A percentile compares a stretch with the other conserved stretches of the same genome.
Evolutionary conservation across 306 rosid species (phyloP).

Genomic region (Cicer judaicum): DNA sequence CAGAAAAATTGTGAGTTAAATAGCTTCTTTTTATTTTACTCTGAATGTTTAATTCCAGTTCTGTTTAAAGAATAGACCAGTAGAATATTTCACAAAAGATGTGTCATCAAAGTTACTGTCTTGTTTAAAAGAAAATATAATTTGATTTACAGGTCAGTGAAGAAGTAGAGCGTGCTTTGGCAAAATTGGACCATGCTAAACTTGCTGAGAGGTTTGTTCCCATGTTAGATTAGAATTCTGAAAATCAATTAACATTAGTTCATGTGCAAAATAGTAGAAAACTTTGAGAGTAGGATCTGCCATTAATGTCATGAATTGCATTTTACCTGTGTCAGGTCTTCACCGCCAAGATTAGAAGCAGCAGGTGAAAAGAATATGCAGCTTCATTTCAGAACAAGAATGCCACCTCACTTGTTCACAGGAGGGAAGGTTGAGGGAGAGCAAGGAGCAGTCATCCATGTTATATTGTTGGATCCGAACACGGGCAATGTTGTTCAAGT

Average conservation of each 20-base stretch:
- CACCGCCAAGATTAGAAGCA: conserved; percentile 62
- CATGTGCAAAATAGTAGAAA: conserved; percentile 3
- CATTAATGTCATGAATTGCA: not conserved
- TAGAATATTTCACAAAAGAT: conserved; percentile 19
- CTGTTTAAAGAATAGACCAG: not conserved
- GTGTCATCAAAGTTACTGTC: not conserved
- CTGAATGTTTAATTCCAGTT: not conserved
- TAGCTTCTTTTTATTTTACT: not conserved
- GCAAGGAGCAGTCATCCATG: conserved; percentile 76
- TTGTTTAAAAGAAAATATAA: too few species aligned
- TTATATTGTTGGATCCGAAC: conserved; percentile 61
- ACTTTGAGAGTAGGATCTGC: not conserved
- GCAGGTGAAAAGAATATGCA: conserved; percentile 60
- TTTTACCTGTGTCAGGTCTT: conserved; percentile 55
- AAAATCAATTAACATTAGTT: not conserved
- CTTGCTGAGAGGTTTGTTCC: conserved; percentile 70
- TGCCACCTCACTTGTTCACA: conserved; percentile 89
- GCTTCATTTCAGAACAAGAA: conserved; percentile 76
- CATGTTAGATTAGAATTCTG: conserved; percentile 12
- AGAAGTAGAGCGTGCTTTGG: conserved; percentile 85
- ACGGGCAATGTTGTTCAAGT: conserved; percentile 62
- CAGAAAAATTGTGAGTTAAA: conserved; percentile 79
- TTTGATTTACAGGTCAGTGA: conserved; percentile 69
- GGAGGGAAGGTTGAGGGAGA: conserved; percentile 92
- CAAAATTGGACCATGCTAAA: conserved; percentile 58